phyloP scores from a whole-genome alignment of 257 asterid species.

The Galeopsis tetrahit region DNA sequence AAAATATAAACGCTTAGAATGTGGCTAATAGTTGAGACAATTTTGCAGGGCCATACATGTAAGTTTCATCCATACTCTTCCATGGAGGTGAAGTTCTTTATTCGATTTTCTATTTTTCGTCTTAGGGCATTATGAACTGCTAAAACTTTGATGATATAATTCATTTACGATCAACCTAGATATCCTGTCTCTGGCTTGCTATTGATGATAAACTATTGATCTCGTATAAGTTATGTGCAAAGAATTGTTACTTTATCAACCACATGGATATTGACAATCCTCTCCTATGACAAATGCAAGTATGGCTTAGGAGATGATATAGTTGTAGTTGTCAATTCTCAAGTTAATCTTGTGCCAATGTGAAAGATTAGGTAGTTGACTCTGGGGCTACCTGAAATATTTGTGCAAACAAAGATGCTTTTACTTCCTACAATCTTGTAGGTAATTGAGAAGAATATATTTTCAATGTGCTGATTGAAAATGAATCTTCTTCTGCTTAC shows the following conservation, averaged over 20 bases:
- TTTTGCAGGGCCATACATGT: slow-evolving; percentile 96
- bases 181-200: not conserved
- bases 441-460: not conserved
- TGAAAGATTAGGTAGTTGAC: too few relatives aligned
- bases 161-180: slow-evolving; percentile 13
- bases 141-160: not conserved
- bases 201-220: slow-evolving; percentile 20
- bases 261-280: too few relatives aligned
- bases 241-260: slow-evolving; percentile 13
- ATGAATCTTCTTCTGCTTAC: too few relatives aligned
- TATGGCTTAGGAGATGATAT: too few relatives aligned
- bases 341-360: too few relatives aligned
- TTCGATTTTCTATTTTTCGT: not conserved
- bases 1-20: slow-evolving; percentile 2
- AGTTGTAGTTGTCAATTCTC: too few relatives aligned
- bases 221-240: not conserved
- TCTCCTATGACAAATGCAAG: too few relatives aligned
- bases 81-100: slow-evolving; percentile 40
- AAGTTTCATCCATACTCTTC: slow-evolving; percentile 51
- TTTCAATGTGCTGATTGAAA: too few relatives aligned
- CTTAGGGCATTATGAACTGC: slow-evolving; percentile 7
- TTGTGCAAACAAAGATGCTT: too few relatives aligned
- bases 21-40: slow-evolving; percentile 29
- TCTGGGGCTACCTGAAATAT: too few relatives aligned
- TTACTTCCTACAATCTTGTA: not conserved